Conservation (phyloP, 306 rosid species). For the Mucuna pruriens region DNA sequence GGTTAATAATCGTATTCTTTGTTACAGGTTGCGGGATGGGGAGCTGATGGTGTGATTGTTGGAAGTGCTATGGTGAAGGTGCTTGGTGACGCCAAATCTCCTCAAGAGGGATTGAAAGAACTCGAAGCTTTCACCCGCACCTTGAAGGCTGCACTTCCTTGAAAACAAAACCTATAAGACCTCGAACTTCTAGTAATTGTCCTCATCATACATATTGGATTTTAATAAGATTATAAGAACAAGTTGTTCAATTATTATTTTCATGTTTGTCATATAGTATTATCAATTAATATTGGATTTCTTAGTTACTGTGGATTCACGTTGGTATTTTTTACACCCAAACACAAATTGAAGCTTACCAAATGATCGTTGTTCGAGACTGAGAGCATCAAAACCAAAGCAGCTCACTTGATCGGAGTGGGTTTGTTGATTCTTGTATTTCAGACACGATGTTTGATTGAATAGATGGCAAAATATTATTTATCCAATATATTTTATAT, state of each 20-base stretch:
- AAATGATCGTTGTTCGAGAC: no score
- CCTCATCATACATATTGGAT: conserved; percentile 31
- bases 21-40: conserved; percentile 81
- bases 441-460: no score
- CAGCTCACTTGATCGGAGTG: no score
- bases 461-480: no score
- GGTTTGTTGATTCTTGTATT: no score
- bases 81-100: conserved; percentile 79
- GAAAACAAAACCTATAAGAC: conserved; percentile 29
- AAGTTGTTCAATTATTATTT: background rate
- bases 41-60: conserved; percentile 95
- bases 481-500: no score
- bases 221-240: conserved; percentile 14
- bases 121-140: conserved; percentile 63
- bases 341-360: no score
- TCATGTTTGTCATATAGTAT: background rate
- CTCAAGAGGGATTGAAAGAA: conserved; percentile 84
- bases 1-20: conserved; percentile 10
- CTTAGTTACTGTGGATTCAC: background rate
- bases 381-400: no score
- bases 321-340: no score
- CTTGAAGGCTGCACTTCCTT: conserved; percentile 64
- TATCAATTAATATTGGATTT: background rate
- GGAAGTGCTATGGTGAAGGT: conserved; percentile 94
- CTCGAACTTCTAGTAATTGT: background rate